These are phyloP conservation scores for Paspalum notatum DNA, from an alignment of 176 grass and related monocot species.

Conservation along the genomic window DNA sequence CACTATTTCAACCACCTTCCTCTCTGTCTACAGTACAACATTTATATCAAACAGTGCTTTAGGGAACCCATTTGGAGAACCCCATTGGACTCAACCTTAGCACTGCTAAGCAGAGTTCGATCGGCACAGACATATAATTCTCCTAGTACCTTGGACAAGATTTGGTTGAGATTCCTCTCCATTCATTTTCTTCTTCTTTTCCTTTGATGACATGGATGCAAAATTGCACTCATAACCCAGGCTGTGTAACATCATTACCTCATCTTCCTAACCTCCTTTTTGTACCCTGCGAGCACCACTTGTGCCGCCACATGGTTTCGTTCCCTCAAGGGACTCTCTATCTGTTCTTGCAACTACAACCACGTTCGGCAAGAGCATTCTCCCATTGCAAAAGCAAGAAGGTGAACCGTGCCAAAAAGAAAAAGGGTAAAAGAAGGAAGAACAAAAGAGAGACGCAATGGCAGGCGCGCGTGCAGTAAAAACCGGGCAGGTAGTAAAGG, in stretches of 20 bases:
- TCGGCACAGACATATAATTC: neutral
- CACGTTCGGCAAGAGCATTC: neutral
- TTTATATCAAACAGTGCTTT: too few species aligned
- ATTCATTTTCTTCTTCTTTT: too few species aligned
- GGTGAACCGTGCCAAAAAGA: conserved; percentile 13
- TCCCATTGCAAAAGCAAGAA: conserved; percentile 22
- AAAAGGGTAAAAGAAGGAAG: conserved; percentile 4
- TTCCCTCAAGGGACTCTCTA: conserved; percentile 17
- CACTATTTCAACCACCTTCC: too few species aligned
- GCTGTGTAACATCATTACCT: too few species aligned
- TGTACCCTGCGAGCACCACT: neutral
- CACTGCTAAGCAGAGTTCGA: too few species aligned
- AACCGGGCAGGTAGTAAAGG: neutral
- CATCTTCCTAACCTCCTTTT: neutral
- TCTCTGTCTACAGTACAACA: too few species aligned
- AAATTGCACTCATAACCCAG: neutral
- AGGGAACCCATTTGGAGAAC: too few species aligned
- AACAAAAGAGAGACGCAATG: neutral
- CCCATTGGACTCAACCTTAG: too few species aligned
- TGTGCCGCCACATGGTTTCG: neutral
- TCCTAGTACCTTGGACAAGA: neutral
- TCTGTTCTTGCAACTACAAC: conserved; percentile 26
- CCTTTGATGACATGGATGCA: neutral
- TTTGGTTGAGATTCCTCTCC: neutral
- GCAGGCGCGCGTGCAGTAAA: conserved; percentile 5